Conservation (phyloP, 805 yeast genomes). For the Zygoascus ofunaensis region DNA sequence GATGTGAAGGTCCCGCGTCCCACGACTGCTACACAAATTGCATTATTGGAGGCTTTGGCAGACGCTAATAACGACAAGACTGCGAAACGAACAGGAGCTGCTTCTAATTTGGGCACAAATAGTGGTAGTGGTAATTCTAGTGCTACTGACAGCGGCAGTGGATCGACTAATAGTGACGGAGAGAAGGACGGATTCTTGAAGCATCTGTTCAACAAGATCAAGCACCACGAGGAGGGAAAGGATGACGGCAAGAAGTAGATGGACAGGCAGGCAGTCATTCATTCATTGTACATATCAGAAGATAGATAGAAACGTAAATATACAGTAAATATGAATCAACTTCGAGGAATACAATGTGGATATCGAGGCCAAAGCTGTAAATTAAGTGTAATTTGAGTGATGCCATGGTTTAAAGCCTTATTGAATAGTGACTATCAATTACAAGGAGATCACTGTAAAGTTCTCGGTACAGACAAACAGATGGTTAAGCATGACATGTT, state of each 20-base stretch:
- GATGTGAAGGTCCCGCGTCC: constrained; percentile 68
- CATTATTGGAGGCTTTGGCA: constrained; percentile 87
- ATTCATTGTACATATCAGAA: too few species aligned
- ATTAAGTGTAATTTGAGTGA: too few species aligned
- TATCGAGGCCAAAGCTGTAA: too few species aligned
- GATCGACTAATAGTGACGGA: constrained; percentile 1
- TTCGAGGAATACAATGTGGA: too few species aligned
- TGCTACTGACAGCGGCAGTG: neutral
- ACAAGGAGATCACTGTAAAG: too few species aligned
- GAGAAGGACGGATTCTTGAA: constrained; percentile 25
- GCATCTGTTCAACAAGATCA: constrained; percentile 26
- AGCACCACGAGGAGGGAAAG: constrained; percentile 20
- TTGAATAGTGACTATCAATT: too few species aligned
- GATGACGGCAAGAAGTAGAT: constrained; percentile 4
- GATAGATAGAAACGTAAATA: too few species aligned
- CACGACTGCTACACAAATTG: constrained; percentile 72
- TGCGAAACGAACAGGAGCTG: constrained; percentile 54
- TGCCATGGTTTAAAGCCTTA: too few species aligned
- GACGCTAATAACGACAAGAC: constrained; percentile 73
- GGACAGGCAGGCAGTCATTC: too few species aligned
- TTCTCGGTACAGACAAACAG: too few species aligned
- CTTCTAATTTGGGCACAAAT: constrained; percentile 5
- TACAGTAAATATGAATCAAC: too few species aligned
- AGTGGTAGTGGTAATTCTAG: constrained; percentile 4
- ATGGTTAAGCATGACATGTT: too few species aligned